Conservation (phyloP, 352 stramenopile genomes). For the Globisporangium cederbergense region DNA sequence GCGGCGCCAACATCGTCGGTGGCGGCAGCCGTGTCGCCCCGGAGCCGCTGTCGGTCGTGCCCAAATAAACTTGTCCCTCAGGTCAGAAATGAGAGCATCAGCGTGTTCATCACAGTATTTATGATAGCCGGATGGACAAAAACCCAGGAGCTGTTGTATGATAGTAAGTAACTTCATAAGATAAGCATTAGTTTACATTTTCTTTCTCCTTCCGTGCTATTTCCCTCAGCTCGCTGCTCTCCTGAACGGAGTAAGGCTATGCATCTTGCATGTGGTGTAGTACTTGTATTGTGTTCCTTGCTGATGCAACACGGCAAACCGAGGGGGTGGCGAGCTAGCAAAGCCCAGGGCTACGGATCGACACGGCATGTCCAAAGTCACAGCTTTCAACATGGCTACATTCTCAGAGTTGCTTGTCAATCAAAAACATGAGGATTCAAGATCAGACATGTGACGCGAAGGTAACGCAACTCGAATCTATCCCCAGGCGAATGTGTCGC, state of each 20-base stretch:
- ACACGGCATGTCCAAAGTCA: no score
- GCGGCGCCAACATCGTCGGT: background rate
- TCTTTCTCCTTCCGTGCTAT: background rate
- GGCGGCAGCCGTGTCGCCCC: background rate
- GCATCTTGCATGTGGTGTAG: no score
- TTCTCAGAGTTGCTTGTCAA: no score
- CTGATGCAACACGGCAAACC: no score
- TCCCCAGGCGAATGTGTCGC: background rate
- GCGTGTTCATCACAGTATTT: background rate
- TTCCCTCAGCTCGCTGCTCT: no score
- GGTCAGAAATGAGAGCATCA: background rate
- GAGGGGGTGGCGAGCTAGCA: no score
- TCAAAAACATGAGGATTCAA: background rate
- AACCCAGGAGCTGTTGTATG: background rate
- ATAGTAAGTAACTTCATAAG: background rate
- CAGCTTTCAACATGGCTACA: no score
- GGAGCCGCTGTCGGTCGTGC: constrained; percentile 5
- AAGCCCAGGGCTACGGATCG: no score
- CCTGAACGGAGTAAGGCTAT: no score
- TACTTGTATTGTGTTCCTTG: no score
- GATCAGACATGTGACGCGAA: background rate
- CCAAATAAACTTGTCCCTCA: background rate
- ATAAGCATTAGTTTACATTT: background rate
- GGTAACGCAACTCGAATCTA: background rate
- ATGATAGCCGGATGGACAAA: background rate